Base-by-base conservation (phyloP, 148 eudicot species). In the Fagopyrum esculentum region DNA sequence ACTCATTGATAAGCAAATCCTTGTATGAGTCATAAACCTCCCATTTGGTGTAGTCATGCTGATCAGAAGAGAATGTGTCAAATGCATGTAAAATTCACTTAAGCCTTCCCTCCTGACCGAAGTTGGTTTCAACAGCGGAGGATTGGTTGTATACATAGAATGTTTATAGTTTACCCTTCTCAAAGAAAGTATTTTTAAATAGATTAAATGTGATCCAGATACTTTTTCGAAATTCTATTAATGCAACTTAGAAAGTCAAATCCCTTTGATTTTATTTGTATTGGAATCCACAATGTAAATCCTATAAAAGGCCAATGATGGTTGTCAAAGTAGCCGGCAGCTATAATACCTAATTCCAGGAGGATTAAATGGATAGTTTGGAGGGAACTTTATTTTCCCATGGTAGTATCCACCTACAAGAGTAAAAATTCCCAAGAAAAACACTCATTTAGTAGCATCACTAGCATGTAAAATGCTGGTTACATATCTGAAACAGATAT, bases 1-100 rank as follows among this genome's bases (percentile, higher is more conserved):
- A 80, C 94, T 91, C 92, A 89, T 93, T 43, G 98, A 93, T 45
- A 89, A 88, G 88, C 98, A 93, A 75, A 91, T 89, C 75, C 89
- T 93, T 83, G 86, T 93, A 52, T 93, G 97, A 49, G 97, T 91
- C 84, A 83, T 84, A 76, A 93, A 93, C 66, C 97, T 89, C 56
- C 97, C 98, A 83, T 87, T 93, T 22, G 98, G 98, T 78, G 98
- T 93, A 6, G 94, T 93, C 98, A 93, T 93, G 80, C 98, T 93
- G 85, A 77, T 77, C 54, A 64, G 44, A 79, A 71, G 0, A n/a
- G 56, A 75, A 71, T 64, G 79, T 50, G 47, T 73, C 2, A 75
- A 57, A 46, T n/a, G 72, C 30, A 54, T 15, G 60, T 55, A 55
- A 13, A 55, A 55, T 6, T 15, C 17, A 55, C 17, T 13, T 54